Base-by-base conservation (phyloP, 495 filamentous ascomycete genomes). In the Aspergillus ellipticus region DNA sequence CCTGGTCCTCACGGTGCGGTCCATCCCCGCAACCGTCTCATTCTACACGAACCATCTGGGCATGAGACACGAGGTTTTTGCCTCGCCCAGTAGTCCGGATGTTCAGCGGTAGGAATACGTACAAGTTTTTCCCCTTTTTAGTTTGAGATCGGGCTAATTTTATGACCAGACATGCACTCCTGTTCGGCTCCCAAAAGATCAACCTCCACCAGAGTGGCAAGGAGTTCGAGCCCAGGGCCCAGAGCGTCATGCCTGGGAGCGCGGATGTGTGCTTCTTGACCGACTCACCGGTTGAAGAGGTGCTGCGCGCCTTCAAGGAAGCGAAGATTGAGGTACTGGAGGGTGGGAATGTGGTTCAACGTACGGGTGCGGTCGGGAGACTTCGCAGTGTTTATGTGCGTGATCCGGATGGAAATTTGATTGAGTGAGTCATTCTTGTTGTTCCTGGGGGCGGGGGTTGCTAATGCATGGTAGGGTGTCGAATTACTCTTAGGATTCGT, bases 331-430 rank as follows among this genome's bases (percentile, higher is more conserved):
- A 77, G 54, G 75, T 78, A 7, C 53, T 79, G 8, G 78, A 79
- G 52, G 74, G 75, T 13, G 70, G 70, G 4, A 59, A 72, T 26
- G 67, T 82, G 28, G 80, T 83, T 9, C 65, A 72, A 24, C 63
- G 79, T 33, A 82, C 77, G 0, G 79, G 80, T 15, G 78, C 79
- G 2, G 65, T 68, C 17, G 76, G 76, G 4, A 75, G 69, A 43
- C 55, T 82, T n/a, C 66, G 73, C 16, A 83, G 80, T 64, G 74
- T 82, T 2, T 82, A 82, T 69, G 70, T 76, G 57, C 66, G 80
- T 28, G 80, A 82, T 65, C 78, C 79, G 1, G 80, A 83, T 73
- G 77, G 75, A 16, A 83, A 83, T 66, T 66, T 83, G 26, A 74
- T 83, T 49, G 80, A 82, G 79, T 81, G 61, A 54, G 74, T 24